phyloP scores from a whole-genome alignment of 176 grass and related monocot genomes.

The Oryza australiensis region DNA sequence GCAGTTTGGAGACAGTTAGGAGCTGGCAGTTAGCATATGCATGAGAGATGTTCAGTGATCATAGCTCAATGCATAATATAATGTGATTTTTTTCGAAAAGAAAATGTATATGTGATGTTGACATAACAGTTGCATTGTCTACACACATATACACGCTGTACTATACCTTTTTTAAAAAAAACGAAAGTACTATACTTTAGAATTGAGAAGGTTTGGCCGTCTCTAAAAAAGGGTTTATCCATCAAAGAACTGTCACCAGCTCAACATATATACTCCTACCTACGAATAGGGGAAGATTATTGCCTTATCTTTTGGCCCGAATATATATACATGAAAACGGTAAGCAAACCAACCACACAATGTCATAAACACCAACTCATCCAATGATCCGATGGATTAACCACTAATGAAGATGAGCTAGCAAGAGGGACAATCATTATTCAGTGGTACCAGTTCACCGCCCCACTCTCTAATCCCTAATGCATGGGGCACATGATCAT shows the following conservation, averaged over 20 bases:
- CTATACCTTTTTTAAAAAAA: background rate
- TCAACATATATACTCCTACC: background rate
- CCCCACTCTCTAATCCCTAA: background rate
- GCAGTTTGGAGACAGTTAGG: slow-evolving; percentile 18
- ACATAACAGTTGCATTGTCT: slow-evolving; percentile 12
- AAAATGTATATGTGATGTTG: slow-evolving; percentile 16
- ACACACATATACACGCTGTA: background rate
- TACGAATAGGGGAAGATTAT: background rate
- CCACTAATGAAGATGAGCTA: background rate
- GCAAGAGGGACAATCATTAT: background rate
- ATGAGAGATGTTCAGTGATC: background rate
- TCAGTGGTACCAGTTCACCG: background rate
- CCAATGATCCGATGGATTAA: background rate
- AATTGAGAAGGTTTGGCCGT: background rate
- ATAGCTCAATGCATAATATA: too few species aligned
- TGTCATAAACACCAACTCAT: background rate
- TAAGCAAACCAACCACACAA: background rate
- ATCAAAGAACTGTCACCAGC: background rate
- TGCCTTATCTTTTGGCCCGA: background rate
- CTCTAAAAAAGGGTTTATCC: background rate
- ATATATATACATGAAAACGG: background rate
- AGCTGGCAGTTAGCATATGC: background rate
- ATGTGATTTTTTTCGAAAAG: too few species aligned
- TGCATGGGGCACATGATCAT: background rate
- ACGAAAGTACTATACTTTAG: background rate